phyloP scores from a whole-genome alignment of 805 yeast genomes.

The Brettanomyces nanus region DNA sequence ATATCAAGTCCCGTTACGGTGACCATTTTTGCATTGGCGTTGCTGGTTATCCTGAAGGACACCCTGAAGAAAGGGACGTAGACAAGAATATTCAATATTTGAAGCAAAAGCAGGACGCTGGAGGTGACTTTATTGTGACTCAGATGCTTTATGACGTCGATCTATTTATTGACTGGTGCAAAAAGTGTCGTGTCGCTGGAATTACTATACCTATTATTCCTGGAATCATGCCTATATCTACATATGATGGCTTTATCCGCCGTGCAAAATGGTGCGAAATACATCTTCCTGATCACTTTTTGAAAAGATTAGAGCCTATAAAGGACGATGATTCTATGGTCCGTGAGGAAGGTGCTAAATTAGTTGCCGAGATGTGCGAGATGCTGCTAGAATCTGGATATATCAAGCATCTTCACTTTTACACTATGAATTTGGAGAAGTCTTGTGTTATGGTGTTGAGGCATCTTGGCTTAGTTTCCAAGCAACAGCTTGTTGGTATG shows the following conservation, averaged over 20 bases:
- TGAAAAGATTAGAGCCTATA: conserved; percentile 64
- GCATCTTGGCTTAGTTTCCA: conserved; percentile 44
- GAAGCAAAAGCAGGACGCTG: conserved; percentile 86
- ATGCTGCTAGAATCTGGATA: conserved; percentile 60
- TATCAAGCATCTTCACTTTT: conserved; percentile 85
- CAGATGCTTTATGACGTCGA: conserved; percentile 97
- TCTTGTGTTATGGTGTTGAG: conserved; percentile 85
- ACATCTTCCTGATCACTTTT: conserved; percentile 65
- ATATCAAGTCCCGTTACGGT: conserved; percentile 73
- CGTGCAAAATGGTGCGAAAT: conserved; percentile 94
- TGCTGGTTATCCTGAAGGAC: conserved; percentile 97
- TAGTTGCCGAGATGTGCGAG: conserved; percentile 77
- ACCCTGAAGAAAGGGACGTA: conserved; percentile 71
- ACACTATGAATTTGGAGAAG: conserved; percentile 95
- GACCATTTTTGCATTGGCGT: conserved; percentile 91
- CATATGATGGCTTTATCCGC: conserved; percentile 85
- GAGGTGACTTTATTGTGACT: conserved; percentile 89
- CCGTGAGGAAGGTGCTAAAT: conserved; percentile 74
- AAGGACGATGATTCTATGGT: conserved; percentile 88
- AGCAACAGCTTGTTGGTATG: conserved; percentile 18
- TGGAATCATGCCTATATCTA: conserved; percentile 98
- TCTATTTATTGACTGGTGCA: conserved; percentile 76
- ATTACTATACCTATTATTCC: conserved; percentile 85
- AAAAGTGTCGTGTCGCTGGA: conserved; percentile 58
- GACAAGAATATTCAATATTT: conserved; percentile 49